Percentiles rank a stretch among this genome's conserved stretches.
phyloP scores from a whole-genome alignment of 768 basidiomycete genomes.

The Trametes villosa region DNA sequence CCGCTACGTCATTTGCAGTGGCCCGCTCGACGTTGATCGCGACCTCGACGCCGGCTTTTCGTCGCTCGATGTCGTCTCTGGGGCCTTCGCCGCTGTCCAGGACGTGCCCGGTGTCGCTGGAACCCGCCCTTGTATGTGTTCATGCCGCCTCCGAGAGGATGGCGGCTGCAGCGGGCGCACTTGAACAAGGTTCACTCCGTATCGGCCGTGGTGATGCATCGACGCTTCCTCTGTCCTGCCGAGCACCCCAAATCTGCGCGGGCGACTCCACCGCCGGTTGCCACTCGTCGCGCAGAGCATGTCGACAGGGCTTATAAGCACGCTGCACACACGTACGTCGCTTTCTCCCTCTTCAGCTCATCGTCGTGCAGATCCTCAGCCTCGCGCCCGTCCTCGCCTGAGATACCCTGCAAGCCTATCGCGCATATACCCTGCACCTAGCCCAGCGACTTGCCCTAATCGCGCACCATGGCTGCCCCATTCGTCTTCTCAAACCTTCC shows the following conservation, averaged over 20 bases:
- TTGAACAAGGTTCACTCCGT: slow-evolving; percentile 9
- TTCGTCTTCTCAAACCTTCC: slow-evolving; percentile 35
- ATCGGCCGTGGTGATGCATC: slow-evolving; percentile 11
- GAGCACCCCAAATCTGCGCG: slow-evolving; percentile 22
- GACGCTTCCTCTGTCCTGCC: slow-evolving; percentile 24
- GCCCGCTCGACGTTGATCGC: not conserved
- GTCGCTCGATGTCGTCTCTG: slow-evolving; percentile 7
- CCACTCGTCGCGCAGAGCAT: slow-evolving; percentile 1
- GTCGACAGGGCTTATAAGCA: slow-evolving; percentile 1
- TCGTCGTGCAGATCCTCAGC: slow-evolving; percentile 4
- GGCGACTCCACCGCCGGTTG: slow-evolving; percentile 20
- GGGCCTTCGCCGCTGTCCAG: slow-evolving; percentile 1
- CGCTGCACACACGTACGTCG: slow-evolving; percentile 2
- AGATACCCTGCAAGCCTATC: slow-evolving; percentile 10
- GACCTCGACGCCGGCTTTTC: slow-evolving; percentile 10
- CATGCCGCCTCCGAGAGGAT: not conserved
- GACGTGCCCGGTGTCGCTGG: not conserved
- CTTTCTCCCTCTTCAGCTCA: slow-evolving; percentile 1
- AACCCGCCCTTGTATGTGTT: not conserved
- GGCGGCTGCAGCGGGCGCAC: not conserved
- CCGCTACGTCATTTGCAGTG: slow-evolving; percentile 7
- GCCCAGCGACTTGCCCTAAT: not conserved
- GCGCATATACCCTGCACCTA: slow-evolving; percentile 10
- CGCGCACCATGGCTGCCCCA: slow-evolving; percentile 11
- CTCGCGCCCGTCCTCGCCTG: not conserved